Evolutionary conservation across 2,329 filamentous ascomycete genomes (phyloP).

Genomic region (Alternaria burnsii): DNA sequence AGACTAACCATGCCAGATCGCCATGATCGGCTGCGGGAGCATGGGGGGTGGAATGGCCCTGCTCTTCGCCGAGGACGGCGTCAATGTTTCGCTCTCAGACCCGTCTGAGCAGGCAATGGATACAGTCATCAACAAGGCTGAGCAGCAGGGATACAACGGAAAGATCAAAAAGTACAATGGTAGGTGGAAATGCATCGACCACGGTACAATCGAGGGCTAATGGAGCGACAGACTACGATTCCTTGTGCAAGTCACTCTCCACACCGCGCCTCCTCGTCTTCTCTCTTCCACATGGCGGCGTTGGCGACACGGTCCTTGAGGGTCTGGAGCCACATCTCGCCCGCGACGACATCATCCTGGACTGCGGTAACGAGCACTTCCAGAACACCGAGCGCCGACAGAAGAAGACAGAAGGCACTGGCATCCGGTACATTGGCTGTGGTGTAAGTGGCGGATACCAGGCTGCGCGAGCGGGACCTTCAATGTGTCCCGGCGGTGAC

Average conservation of each 20-base stretch:
- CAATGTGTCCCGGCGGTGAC: slow-evolving; percentile 72
- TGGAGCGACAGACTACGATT: slow-evolving; percentile 56
- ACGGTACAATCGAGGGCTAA: slow-evolving; percentile 13
- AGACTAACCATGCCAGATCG: slow-evolving; percentile 53
- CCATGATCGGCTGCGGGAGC: slow-evolving; percentile 65
- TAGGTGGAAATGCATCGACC: slow-evolving; percentile 6
- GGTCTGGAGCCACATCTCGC: slow-evolving; percentile 62
- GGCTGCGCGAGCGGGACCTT: slow-evolving; percentile 70
- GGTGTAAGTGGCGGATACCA: slow-evolving; percentile 76
- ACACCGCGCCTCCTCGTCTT: slow-evolving; percentile 62
- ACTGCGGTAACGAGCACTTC: slow-evolving; percentile 74
- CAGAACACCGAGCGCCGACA: slow-evolving; percentile 70
- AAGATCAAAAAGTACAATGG: slow-evolving; percentile 51
- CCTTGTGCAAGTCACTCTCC: slow-evolving; percentile 59
- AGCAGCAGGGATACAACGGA: slow-evolving; percentile 52
- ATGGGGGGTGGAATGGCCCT: slow-evolving; percentile 70
- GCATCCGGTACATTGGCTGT: slow-evolving; percentile 72
- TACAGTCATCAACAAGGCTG: slow-evolving; percentile 51
- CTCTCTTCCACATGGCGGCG: slow-evolving; percentile 60
- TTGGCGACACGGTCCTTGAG: slow-evolving; percentile 59
- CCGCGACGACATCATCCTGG: slow-evolving; percentile 71
- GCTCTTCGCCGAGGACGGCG: slow-evolving; percentile 65
- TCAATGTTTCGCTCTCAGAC: slow-evolving; percentile 65
- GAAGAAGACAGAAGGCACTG: slow-evolving; percentile 62
- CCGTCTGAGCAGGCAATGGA: slow-evolving; percentile 61